phyloP scores from a whole-genome alignment of 495 filamentous ascomycete genomes.

The Collariella sp. region DNA sequence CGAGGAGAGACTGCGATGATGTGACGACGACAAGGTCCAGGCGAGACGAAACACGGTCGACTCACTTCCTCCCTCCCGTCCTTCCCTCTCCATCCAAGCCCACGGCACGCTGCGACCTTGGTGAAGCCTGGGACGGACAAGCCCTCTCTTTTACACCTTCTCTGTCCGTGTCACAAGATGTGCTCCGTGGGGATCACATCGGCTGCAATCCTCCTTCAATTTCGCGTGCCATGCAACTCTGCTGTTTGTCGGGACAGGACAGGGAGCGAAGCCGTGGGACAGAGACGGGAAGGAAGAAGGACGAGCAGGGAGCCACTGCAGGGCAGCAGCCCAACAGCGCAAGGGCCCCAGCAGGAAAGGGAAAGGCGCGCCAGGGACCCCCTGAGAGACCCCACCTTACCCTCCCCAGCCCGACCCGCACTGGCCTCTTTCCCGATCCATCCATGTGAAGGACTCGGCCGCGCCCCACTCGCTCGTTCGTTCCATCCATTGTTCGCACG shows the following conservation, averaged over 20 bases:
- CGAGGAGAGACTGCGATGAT: not conserved
- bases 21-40: not conserved
- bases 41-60: no score
- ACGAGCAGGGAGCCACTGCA: not conserved
- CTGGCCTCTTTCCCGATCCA: slow-evolving; percentile 3
- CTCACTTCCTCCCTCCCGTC: no score
- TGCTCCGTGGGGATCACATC: not conserved
- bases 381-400: slow-evolving; percentile 6
- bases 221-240: slow-evolving; percentile 6
- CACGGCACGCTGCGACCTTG: no score
- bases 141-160: not conserved
- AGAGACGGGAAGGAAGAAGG: not conserved
- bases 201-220: slow-evolving; percentile 14
- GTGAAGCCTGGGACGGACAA: no score
- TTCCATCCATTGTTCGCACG: not conserved
- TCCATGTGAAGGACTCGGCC: slow-evolving; percentile 9
- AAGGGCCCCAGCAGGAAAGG: not conserved
- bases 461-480: not conserved
- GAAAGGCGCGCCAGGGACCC: not conserved
- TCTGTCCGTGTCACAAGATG: not conserved
- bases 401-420: slow-evolving; percentile 4
- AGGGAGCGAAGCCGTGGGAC: not conserved
- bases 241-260: not conserved
- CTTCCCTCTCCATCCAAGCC: no score
- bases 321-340: not conserved